Evolutionary conservation across 179 eudicot genomes (phyloP), one percentile per base, ranked within the genome.

Genomic region (Beta macrorhiza): DNA sequence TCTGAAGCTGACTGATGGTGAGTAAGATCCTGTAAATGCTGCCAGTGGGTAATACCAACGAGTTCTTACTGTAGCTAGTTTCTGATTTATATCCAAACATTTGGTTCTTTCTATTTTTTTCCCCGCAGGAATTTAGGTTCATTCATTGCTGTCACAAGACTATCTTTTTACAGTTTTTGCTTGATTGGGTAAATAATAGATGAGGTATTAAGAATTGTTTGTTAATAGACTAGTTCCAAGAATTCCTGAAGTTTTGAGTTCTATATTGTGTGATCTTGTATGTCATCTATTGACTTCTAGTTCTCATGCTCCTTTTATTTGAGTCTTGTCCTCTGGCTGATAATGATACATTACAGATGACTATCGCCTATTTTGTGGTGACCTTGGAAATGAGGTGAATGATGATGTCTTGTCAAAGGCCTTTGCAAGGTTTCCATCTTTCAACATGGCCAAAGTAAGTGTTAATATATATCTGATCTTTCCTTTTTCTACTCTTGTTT

Each of bases 371-470:
- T 95, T 95, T 83, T 95, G 99, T 84, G 97, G 99, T 65, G 95
- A 95, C 84, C 99, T 95, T 89, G 99, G 98, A 76, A 95, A 93
- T 74, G 99, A 95, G 87, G 98, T 95, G 88, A 95, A 95, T 85
- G 99, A 95, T 86, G 99, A 95, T 87, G 98, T 95, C 80, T 88
- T 95, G 29, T 86, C 98, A 49, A 95, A 92, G 86, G 99, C 98
- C 19, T 95, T 95, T 87, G 52, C 94, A 64, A 87, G 97, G 47
- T 95, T 92, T 84, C 99, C 99, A 75, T 91, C 98, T 37, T 93
- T 91, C 78, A 95, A 95, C 82, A 91, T 95, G 95, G 98, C 99
- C 47, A 91, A 89, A 81, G 99, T 95, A 87, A 84, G 95, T 82
- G 95, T 82, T 82, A 71, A 62, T 75, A 45, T 45, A 71, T 32